Evolutionary conservation across 1,139 yeast species (phyloP).

Genomic region (Meyerozyma smithsonii): DNA sequence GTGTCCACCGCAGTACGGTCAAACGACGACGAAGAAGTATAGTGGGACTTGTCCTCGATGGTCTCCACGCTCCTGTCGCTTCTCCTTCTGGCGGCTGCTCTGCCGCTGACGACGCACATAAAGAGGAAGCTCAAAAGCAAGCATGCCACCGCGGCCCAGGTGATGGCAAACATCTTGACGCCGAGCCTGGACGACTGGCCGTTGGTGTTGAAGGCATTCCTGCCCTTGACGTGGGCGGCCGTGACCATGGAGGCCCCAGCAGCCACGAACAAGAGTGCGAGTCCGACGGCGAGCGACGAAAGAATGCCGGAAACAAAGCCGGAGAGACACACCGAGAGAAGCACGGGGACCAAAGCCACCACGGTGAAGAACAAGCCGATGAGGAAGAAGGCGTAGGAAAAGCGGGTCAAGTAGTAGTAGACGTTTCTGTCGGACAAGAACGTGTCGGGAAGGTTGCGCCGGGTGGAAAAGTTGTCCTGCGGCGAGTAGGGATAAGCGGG

Average conservation of each 20-base stretch:
- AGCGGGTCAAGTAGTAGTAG: conserved; percentile 60
- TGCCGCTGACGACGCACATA: neutral
- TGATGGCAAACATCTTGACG: conserved; percentile 52
- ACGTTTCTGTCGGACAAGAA: conserved; percentile 43
- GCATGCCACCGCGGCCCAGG: conserved; percentile 58
- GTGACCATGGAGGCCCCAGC: conserved; percentile 62
- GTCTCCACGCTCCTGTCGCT: neutral
- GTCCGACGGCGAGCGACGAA: conserved; percentile 15
- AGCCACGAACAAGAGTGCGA: conserved; percentile 49
- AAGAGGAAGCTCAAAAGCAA: conserved; percentile 22
- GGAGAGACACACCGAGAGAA: conserved; percentile 21
- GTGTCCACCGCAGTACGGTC: neutral
- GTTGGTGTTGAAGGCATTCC: conserved; percentile 45
- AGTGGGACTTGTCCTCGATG: neutral
- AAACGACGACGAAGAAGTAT: neutral
- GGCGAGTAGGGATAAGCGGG: conserved; percentile 73
- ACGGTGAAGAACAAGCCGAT: conserved; percentile 55
- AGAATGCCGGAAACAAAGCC: conserved; percentile 25
- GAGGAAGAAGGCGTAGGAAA: conserved; percentile 64
- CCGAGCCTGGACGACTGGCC: conserved; percentile 52
- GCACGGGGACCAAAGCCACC: conserved; percentile 38
- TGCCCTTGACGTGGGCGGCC: conserved; percentile 61
- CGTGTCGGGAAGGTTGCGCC: conserved; percentile 40
- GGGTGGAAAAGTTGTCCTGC: conserved; percentile 45
- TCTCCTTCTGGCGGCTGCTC: neutral